Base-by-base conservation (phyloP, 768 basidiomycete genomes). In the Kwoniella bestiolae region DNA sequence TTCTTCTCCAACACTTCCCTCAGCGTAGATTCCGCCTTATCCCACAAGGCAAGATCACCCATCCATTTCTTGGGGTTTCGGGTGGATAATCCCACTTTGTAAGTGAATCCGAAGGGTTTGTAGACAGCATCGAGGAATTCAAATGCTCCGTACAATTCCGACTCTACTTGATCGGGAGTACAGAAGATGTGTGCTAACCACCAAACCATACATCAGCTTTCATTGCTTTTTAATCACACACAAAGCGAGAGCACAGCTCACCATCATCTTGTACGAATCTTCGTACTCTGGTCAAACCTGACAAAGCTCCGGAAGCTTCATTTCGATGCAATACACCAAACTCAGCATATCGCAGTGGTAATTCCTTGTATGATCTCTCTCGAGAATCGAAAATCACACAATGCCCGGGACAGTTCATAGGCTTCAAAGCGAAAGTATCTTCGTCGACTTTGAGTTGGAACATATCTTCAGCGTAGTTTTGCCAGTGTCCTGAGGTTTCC, bases 401-500 rank as follows among this genome's bases (percentile, higher is more conserved):
- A 80, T 98, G 96, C 5, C 94, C 94, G 0, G 96, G 83, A 71
- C 96, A 98, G 82, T 99, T 99, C 96, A 99, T 99, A 21, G 96
- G 96, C 83, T 98, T 96, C 65, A 98, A 85, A 0, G 86, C 95
- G 87, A 92, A 99, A 77, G 87, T 87, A 83, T 97, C 94, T 83
- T 98, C 97, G 82, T 99, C 96, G 62, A 97, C 83, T 63, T 94
- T 91, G 63, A 98, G 88, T 49, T 85, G 81, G 83, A 98, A 99
- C 96, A 99, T 99, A 82, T 92, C 94, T 59, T 98, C 94, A 80
- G 90, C 89, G 84, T 97, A 99, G 80, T 98, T 95, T 75, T 92
- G 87, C 95, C 91, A 96, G 80, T 97, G 96, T 2, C 96, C 96
- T 0, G 95, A 97, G 1, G 91, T 93, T 83, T 98, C 90, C 96